phyloP scores from a whole-genome alignment of 306 rosid genomes.

The Quercus wislizeni region DNA sequence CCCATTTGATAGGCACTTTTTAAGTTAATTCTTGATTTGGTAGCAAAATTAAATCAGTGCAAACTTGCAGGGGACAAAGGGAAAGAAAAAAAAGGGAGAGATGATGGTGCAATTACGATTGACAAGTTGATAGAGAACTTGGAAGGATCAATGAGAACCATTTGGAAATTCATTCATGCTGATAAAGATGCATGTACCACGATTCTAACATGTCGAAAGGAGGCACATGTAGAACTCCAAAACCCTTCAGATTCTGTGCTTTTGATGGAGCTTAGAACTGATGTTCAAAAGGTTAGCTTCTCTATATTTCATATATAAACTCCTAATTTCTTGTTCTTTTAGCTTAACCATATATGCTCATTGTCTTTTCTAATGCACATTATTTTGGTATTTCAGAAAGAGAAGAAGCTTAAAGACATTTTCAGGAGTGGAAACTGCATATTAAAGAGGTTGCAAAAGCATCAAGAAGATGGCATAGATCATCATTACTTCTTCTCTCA shows the following conservation, averaged over 20 bases:
- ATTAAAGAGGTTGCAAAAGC: slow-evolving; percentile 58
- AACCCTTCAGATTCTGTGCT: slow-evolving; percentile 64
- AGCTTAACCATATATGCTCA: background rate
- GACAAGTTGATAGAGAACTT: slow-evolving; percentile 57
- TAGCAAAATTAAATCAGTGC: background rate
- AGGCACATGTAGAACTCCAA: slow-evolving; percentile 43
- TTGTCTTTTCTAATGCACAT: background rate
- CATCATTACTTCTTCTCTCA: slow-evolving; percentile 73
- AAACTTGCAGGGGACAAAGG: slow-evolving; percentile 39
- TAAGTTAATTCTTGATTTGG: background rate
- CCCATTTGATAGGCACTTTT: background rate
- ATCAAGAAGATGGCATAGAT: slow-evolving; percentile 48
- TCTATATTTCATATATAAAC: background rate
- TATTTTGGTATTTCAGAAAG: slow-evolving; percentile 54
- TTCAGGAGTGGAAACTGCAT: slow-evolving; percentile 73
- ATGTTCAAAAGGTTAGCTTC: slow-evolving; percentile 61
- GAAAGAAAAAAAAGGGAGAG: slow-evolving; percentile 36
- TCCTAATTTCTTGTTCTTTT: background rate
- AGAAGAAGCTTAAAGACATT: slow-evolving; percentile 59
- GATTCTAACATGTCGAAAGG: slow-evolving; percentile 29
- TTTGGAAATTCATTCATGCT: slow-evolving; percentile 70
- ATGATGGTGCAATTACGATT: slow-evolving; percentile 45
- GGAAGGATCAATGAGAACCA: slow-evolving; percentile 76
- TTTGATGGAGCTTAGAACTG: slow-evolving; percentile 42
- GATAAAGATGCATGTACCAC: slow-evolving; percentile 52